A percentile compares a stretch with the other conserved stretches of the same genome.
These are phyloP conservation scores for Cercospora berteroae DNA, from an alignment of 2,329 filamentous ascomycete genomes.

Conservation along the genomic window DNA sequence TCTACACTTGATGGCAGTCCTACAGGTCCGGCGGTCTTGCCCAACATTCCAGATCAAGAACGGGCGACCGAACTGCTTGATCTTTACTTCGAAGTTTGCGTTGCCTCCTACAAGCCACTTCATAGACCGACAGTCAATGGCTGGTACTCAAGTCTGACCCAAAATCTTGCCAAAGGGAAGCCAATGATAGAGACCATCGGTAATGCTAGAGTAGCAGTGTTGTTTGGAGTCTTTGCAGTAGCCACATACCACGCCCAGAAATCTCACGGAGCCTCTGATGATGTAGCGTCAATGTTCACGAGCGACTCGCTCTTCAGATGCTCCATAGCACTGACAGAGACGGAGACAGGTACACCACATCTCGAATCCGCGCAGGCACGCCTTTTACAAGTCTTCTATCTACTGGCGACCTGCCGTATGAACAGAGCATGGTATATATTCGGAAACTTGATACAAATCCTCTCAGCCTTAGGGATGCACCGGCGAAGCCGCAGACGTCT, in stretches of 20 bases:
- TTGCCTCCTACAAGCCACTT: slow-evolving; percentile 59
- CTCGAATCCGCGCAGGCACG: neutral
- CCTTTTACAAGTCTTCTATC: neutral
- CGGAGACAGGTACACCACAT: neutral
- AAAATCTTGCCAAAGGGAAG: neutral
- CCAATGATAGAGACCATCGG: neutral
- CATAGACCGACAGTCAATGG: slow-evolving; percentile 54
- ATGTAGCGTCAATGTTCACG: neutral
- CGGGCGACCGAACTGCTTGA: slow-evolving; percentile 48
- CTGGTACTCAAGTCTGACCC: neutral
- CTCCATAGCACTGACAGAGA: neutral
- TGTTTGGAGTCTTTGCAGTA: neutral
- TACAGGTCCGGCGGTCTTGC: neutral
- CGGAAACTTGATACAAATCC: neutral
- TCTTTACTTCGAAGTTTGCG: slow-evolving; percentile 60
- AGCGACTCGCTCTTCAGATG: neutral
- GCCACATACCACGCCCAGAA: neutral
- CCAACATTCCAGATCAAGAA: neutral
- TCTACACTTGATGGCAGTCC: neutral
- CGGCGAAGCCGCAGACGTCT: neutral
- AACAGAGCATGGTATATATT: neutral
- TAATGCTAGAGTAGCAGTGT: neutral
- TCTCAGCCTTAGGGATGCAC: neutral
- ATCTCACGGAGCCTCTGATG: neutral
- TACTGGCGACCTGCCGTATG: neutral